Evolutionary conservation across 2,329 filamentous ascomycete species (phyloP).

Genomic region (Penicillium crustosum): DNA sequence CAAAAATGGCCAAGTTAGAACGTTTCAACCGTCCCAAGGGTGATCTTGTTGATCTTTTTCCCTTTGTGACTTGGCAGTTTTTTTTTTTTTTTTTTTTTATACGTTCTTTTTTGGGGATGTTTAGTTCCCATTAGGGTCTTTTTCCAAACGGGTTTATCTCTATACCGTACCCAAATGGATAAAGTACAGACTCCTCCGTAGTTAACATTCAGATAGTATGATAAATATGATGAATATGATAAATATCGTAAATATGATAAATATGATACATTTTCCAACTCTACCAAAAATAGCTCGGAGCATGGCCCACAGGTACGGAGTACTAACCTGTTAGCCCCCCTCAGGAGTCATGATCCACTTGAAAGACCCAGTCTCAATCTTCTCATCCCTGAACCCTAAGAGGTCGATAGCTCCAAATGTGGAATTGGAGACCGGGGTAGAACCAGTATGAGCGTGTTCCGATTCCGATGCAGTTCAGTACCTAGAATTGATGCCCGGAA

Average conservation of each 20-base stretch:
- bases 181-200: neutral
- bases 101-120: neutral
- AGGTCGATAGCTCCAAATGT: slow-evolving; percentile 24
- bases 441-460: slow-evolving; percentile 8
- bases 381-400: slow-evolving; percentile 18
- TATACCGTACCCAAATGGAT: neutral
- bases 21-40: slow-evolving; percentile 1
- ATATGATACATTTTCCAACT: slow-evolving; percentile 16
- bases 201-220: neutral
- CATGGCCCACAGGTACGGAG: slow-evolving; percentile 12
- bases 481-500: slow-evolving; percentile 5
- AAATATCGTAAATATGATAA: neutral
- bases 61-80: slow-evolving; percentile 1
- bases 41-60: slow-evolving; percentile 2
- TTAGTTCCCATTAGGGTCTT: neutral
- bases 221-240: neutral
- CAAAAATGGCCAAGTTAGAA: neutral
- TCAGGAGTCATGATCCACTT: slow-evolving; percentile 18
- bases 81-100: neutral
- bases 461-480: neutral
- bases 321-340: slow-evolving; percentile 7
- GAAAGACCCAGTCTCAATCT: slow-evolving; percentile 14
- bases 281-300: slow-evolving; percentile 15
- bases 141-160: neutral
- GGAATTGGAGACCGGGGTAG: slow-evolving; percentile 27